Evolutionary conservation across 768 basidiomycete genomes (phyloP), one percentile per base, ranked within the genome.

Genomic region (Sarcomyxa edulis): DNA sequence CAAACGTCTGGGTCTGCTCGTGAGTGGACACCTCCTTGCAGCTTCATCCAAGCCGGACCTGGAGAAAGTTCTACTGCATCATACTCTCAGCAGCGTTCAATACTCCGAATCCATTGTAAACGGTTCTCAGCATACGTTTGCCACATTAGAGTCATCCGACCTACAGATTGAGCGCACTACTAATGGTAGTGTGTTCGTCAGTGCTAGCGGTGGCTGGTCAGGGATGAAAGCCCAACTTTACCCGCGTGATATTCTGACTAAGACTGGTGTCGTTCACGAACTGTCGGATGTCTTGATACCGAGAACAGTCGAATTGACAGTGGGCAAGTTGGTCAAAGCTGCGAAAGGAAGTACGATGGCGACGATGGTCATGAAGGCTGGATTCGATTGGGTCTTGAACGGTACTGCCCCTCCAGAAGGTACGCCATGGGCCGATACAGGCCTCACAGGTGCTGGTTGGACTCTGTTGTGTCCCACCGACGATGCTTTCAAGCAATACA

Each of bases 381-480:
- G 91, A 7, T 76, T 96, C 42, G 85, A 84, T 25, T 97, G 94
- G 93, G 63, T 96, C 25, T 63, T 97, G 39, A 83, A 97, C 47
- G 95, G 94, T 4, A 86, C 81, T 5, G 63, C 72, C 1, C 86
- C 86, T 6, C 85, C 87, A 4, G 76, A 79, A 48, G 82, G 68
- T 38, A 82, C 83, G 7, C 64, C 62, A 8, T 88, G 81, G 81
- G 73, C 72, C 5, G 68, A 78, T 11, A 52, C 58, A 40, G 69
- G 62, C 31, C 50, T 72, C n/a, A 52, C 55, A 14, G 70, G 66
- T 18, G 61, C 58, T 7, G 81, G 83, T 3, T 98, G 94, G 83
- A 95, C 92, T 2, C 59, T 99, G 4, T 70, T 99, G 15, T 93
- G 88, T 48, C 96, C 96, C 3, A 78, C 80, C 5, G 96, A 99